Percentiles rank a stretch among this genome's conserved stretches.
Evolutionary conservation across 2,329 filamentous ascomycete genomes (phyloP).

Genomic region (Chalaropsis ovoidea): DNA sequence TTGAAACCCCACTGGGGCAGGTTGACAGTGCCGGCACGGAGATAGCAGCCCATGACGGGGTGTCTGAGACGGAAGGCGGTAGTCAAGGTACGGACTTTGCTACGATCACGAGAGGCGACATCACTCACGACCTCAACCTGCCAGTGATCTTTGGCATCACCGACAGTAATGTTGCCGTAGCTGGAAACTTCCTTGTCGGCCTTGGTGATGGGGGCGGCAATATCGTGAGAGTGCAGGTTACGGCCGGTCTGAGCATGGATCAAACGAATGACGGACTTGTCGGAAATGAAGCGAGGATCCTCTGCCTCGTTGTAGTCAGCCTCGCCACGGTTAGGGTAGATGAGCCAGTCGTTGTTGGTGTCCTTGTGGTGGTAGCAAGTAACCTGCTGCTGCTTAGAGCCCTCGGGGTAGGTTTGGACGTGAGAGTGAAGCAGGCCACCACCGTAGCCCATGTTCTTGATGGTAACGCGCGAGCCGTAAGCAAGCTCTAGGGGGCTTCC

Average conservation of each 20-base stretch:
- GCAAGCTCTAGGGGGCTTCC: constrained; percentile 90
- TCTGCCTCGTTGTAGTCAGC: constrained; percentile 60
- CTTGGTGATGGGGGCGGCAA: constrained; percentile 82
- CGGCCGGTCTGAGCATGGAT: constrained; percentile 93
- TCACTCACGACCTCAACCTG: constrained; percentile 83
- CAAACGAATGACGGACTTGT: constrained; percentile 70
- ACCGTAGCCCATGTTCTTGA: constrained; percentile 99
- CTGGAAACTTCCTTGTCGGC: constrained; percentile 84
- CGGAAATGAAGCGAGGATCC: constrained; percentile 64
- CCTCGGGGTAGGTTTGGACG: constrained; percentile 90
- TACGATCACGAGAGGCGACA: constrained; percentile 74
- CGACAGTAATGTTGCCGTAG: constrained; percentile 90
- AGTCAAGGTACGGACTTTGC: constrained; percentile 78
- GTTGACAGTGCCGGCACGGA: constrained; percentile 90
- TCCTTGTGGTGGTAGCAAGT: constrained; percentile 99
- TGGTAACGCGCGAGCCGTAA: constrained; percentile 74
- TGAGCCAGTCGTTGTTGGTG: constrained; percentile 99
- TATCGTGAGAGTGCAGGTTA: constrained; percentile 89
- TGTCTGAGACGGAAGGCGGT: constrained; percentile 87
- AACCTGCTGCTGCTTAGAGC: constrained; percentile 87
- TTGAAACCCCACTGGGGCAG: constrained; percentile 99
- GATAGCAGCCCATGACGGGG: constrained; percentile 73
- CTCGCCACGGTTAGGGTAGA: constrained; percentile 82
- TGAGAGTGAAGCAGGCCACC: constrained; percentile 94
- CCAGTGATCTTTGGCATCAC: constrained; percentile 98